phyloP scores from a whole-genome alignment of 2,329 filamentous ascomycete species.

The Claviceps digitariae region DNA sequence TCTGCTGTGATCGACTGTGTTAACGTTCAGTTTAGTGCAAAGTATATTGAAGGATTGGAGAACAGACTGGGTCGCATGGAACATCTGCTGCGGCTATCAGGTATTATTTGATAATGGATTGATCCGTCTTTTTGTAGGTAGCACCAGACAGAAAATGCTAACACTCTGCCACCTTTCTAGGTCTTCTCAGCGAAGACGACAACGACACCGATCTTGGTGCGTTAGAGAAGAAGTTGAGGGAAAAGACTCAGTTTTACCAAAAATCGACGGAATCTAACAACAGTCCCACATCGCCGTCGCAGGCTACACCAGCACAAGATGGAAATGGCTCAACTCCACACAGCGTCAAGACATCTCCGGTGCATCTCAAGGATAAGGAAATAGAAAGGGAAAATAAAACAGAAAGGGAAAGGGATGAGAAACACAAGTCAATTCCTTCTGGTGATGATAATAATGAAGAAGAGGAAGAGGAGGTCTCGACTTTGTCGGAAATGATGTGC shows the following conservation, averaged over 20 bases:
- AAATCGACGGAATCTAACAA: constrained; percentile 31
- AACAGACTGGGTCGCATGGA: constrained; percentile 95
- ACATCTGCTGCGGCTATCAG: constrained; percentile 73
- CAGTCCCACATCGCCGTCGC: constrained; percentile 35
- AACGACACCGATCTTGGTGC: constrained; percentile 78
- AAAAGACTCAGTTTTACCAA: constrained; percentile 35
- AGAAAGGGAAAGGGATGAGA: constrained; percentile 23
- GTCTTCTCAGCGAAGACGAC: constrained; percentile 75
- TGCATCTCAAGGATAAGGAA: constrained; percentile 16
- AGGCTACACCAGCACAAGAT: constrained; percentile 29
- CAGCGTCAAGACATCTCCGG: constrained; percentile 43
- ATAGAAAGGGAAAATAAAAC: constrained; percentile 21
- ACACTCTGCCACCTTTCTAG: constrained; percentile 18
- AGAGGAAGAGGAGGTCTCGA: constrained; percentile 60
- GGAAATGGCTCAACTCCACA: constrained; percentile 33
- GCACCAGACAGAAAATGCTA: neutral
- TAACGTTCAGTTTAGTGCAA: constrained; percentile 46
- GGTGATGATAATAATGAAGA: constrained; percentile 29
- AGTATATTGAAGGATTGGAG: constrained; percentile 95
- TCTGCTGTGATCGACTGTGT: neutral
- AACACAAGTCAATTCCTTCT: constrained; percentile 23
- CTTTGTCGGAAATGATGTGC: constrained; percentile 96
- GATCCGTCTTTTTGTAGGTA: neutral
- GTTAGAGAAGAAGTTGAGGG: constrained; percentile 61
- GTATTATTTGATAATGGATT: constrained; percentile 17